A percentile compares a stretch with the other conserved stretches of the same genome.
Conservation (phyloP, 2,329 filamentous ascomycete genomes). For the Verruconis gallopava region DNA sequence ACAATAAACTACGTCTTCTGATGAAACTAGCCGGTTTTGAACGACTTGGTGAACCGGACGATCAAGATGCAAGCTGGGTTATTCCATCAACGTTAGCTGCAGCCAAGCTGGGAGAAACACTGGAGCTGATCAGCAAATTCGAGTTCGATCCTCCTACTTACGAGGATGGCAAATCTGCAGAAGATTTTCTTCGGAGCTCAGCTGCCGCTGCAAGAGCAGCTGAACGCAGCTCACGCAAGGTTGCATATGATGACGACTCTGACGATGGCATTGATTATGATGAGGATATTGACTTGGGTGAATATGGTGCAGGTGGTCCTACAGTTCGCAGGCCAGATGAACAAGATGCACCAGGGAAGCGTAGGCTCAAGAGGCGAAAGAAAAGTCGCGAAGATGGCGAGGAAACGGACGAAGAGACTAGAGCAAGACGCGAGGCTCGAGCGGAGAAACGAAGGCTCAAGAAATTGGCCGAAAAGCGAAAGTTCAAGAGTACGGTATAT, state of each 20-base stretch:
- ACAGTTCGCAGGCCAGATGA: slow-evolving; percentile 44
- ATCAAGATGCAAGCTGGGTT: slow-evolving; percentile 64
- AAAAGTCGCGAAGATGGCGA: slow-evolving; percentile 42
- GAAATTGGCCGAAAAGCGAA: slow-evolving; percentile 61
- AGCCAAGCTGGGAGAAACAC: slow-evolving; percentile 50
- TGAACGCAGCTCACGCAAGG: slow-evolving; percentile 21
- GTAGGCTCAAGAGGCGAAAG: slow-evolving; percentile 44
- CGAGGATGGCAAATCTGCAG: slow-evolving; percentile 60
- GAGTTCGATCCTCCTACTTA: slow-evolving; percentile 69
- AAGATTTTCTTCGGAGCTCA: slow-evolving; percentile 68
- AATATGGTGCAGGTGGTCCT: slow-evolving; percentile 56
- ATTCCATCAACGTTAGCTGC: slow-evolving; percentile 46
- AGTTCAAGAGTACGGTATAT: slow-evolving; percentile 74
- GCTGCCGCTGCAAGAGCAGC: slow-evolving; percentile 30
- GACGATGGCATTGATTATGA: slow-evolving; percentile 45
- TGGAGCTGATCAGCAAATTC: slow-evolving; percentile 62
- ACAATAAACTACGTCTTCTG: slow-evolving; percentile 73
- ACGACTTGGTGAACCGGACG: slow-evolving; percentile 53
- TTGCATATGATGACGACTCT: slow-evolving; percentile 57
- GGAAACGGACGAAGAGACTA: slow-evolving; percentile 51
- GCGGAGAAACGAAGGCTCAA: slow-evolving; percentile 50
- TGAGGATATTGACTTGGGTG: slow-evolving; percentile 39
- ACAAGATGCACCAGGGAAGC: slow-evolving; percentile 28
- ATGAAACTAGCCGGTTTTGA: slow-evolving; percentile 65
- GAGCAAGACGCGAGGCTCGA: slow-evolving; percentile 46